These are phyloP conservation scores for Albifimbria verrucaria DNA, from an alignment of 2,329 filamentous ascomycete genomes.

Conservation along the genomic window DNA sequence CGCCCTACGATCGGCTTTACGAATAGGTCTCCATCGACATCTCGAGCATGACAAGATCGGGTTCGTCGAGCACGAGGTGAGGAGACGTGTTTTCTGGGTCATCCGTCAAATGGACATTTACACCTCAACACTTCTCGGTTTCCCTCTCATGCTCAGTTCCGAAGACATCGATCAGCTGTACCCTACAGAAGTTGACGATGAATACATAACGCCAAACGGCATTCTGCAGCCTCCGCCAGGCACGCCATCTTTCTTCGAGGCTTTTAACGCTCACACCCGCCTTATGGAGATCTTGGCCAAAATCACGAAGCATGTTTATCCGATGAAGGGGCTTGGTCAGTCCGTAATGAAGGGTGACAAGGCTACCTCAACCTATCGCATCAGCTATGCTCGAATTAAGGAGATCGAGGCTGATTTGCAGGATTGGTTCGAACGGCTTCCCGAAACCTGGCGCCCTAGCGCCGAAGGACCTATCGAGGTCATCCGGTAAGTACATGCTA, in stretches of 20 bases:
- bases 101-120: slow-evolving; percentile 70
- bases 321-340: slow-evolving; percentile 54
- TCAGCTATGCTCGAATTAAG: slow-evolving; percentile 61
- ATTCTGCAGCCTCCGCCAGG: slow-evolving; percentile 54
- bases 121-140: slow-evolving; percentile 64
- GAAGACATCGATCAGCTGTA: slow-evolving; percentile 67
- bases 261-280: slow-evolving; percentile 63
- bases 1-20: slow-evolving; percentile 69
- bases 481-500: slow-evolving; percentile 58
- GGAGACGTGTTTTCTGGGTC: slow-evolving; percentile 64
- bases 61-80: slow-evolving; percentile 60
- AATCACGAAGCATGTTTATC: slow-evolving; percentile 64
- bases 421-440: slow-evolving; percentile 64
- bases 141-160: slow-evolving; percentile 59
- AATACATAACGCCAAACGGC: slow-evolving; percentile 59
- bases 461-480: slow-evolving; percentile 72
- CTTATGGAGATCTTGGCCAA: slow-evolving; percentile 63
- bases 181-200: slow-evolving; percentile 63
- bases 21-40: slow-evolving; percentile 74
- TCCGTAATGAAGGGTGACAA: slow-evolving; percentile 38
- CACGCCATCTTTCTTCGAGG: slow-evolving; percentile 57
- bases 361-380: slow-evolving; percentile 52
- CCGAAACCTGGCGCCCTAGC: slow-evolving; percentile 74
- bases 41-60: slow-evolving; percentile 61
- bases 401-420: slow-evolving; percentile 63